Base-by-base conservation (phyloP, 169 alveolate genomes). In the Plasmodium adleri region DNA sequence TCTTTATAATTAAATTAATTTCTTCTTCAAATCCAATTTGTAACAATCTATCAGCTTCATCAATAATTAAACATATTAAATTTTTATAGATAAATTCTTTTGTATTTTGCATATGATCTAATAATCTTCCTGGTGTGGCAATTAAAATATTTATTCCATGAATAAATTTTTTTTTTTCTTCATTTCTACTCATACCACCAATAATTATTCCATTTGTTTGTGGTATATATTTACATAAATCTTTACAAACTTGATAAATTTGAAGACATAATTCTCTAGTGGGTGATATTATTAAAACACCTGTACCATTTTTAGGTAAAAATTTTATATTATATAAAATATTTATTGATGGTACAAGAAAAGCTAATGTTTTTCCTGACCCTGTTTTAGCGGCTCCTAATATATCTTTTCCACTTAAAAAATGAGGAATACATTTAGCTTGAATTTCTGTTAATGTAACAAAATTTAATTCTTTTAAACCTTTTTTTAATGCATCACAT, bases 11-110 rank as follows among this genome's bases (percentile, higher is more conserved):
- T 94, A 98, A 96, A 88, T 98, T 98, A 98, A 99, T 96, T 94
- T 99, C 99, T 92, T 98, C 99, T 93, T 99, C 99, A 93, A 98
- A 99, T n/a, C 99, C 99, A 58, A 98, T 97, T 93, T 98, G 99
- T 72, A 99, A 94, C 26, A 99, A 97, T 32, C 99, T 95, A 94
- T 98, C 99, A 0, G 99, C 99, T 95, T 99, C 99, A 90, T 99
- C 99, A 58, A 99, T 98, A 66, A 98, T 97, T 72, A 99, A 94
- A 92, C 97, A 96, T 88, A 96, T 89, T 88, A 99, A 95, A 92
- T 99, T 99, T 92, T 97, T 97, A 92, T 93, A 98, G 39, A 96
- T 93, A 92, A 99, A 99, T 26, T 99, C 95, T 85, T 97, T 96
- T 54, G 99, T 98, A 92, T 98, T 98, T 86, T 98, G 98, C 96